Evolutionary conservation across 176 grass and related monocot genomes (phyloP).

Genomic region (Melocanna baccifera): DNA sequence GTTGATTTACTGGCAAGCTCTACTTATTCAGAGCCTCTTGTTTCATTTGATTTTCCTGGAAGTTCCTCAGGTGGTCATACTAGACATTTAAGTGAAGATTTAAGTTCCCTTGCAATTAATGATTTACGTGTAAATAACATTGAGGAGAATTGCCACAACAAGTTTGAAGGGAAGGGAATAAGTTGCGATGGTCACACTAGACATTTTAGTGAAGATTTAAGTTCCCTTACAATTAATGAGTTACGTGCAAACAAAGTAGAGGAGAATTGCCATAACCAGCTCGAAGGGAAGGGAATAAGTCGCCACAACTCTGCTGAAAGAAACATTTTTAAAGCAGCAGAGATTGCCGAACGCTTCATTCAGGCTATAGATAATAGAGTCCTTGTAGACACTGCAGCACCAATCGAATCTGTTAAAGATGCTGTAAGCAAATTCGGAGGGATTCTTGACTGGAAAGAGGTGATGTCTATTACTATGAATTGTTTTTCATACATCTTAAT

Average conservation of each 20-base stretch:
- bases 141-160: slow-evolving; percentile 13
- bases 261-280: not conserved
- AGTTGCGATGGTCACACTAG: slow-evolving; percentile 18
- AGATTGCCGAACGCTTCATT: slow-evolving; percentile 49
- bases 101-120: slow-evolving; percentile 40
- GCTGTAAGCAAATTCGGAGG: slow-evolving; percentile 86
- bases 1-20: not conserved
- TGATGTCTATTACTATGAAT: slow-evolving; percentile 4
- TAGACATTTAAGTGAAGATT: slow-evolving; percentile 46
- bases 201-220: slow-evolving; percentile 44
- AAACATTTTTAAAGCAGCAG: slow-evolving; percentile 33
- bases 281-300: slow-evolving; percentile 27
- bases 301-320: slow-evolving; percentile 41
- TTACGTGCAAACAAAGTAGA: slow-evolving; percentile 23
- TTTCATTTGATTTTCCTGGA: slow-evolving; percentile 12
- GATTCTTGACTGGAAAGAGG: slow-evolving; percentile 85
- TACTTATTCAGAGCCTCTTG: slow-evolving; percentile 20
- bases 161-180: slow-evolving; percentile 15
- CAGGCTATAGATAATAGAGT: slow-evolving; percentile 41
- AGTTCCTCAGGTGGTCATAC: slow-evolving; percentile 8
- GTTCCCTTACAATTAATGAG: slow-evolving; percentile 32
- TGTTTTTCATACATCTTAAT: not conserved
- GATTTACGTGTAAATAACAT: slow-evolving; percentile 13
- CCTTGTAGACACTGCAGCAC: slow-evolving; percentile 59
- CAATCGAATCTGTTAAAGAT: slow-evolving; percentile 84